A percentile compares a stretch with the other conserved stretches of the same genome.
Conservation (phyloP, 495 filamentous ascomycete genomes). For the Letharia columbiana region DNA sequence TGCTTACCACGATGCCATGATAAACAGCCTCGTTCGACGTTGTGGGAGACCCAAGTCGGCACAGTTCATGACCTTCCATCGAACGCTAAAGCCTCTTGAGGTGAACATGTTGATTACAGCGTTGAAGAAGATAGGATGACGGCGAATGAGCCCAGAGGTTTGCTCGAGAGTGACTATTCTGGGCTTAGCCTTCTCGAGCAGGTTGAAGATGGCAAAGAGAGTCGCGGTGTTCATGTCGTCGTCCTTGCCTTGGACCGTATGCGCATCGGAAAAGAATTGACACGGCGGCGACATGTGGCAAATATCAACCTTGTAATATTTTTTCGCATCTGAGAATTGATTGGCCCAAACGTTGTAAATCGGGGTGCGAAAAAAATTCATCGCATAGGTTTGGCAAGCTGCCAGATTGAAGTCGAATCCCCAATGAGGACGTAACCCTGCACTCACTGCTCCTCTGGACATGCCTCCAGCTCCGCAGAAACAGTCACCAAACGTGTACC, state of each 20-base stretch:
- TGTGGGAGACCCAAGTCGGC: slow-evolving; percentile 55
- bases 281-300: slow-evolving; percentile 80
- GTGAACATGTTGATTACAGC: slow-evolving; percentile 57
- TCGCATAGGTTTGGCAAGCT: slow-evolving; percentile 48
- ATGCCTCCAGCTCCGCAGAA: slow-evolving; percentile 75
- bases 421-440: slow-evolving; percentile 52
- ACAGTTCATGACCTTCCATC: slow-evolving; percentile 46
- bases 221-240: slow-evolving; percentile 69
- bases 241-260: slow-evolving; percentile 53
- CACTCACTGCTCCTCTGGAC: slow-evolving; percentile 55
- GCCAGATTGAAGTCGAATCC: slow-evolving; percentile 51
- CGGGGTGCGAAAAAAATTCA: slow-evolving; percentile 48
- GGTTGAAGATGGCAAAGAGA: slow-evolving; percentile 51
- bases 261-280: slow-evolving; percentile 70
- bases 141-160: slow-evolving; percentile 55
- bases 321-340: slow-evolving; percentile 36
- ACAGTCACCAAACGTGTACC: slow-evolving; percentile 59
- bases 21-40: slow-evolving; percentile 54
- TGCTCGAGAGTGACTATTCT: slow-evolving; percentile 78
- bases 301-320: slow-evolving; percentile 50
- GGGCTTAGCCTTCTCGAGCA: slow-evolving; percentile 54
- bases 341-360: slow-evolving; percentile 40
- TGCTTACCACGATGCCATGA: slow-evolving; percentile 68
- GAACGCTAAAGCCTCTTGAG: slow-evolving; percentile 58
- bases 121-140: slow-evolving; percentile 45